Conservation (phyloP, 495 filamentous ascomycete species). For the Podospora anserina region DNA sequence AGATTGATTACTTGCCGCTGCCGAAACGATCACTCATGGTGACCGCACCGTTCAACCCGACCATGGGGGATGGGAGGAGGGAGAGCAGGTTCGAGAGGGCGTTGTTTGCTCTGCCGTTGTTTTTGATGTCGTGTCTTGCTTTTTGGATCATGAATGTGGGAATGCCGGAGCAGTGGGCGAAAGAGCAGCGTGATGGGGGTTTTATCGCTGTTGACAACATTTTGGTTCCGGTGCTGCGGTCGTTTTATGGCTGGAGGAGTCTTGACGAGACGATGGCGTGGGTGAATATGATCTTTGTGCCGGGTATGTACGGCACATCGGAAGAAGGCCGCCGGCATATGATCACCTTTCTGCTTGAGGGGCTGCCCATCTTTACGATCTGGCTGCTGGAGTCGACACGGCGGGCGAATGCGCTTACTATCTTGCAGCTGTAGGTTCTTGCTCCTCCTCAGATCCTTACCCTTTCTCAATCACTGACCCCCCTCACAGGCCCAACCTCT, state of each 20-base stretch:
- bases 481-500: conserved; percentile 21
- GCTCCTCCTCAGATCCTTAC: too few species aligned
- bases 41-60: conserved; percentile 22
- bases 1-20: conserved; percentile 22
- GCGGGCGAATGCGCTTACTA: conserved; percentile 6
- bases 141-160: conserved; percentile 6
- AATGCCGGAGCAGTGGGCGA: neutral
- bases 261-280: conserved; percentile 10
- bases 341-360: conserved; percentile 25
- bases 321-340: conserved; percentile 14
- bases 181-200: conserved; percentile 3
- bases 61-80: conserved; percentile 15
- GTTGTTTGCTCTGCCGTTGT: conserved; percentile 14
- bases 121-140: conserved; percentile 7
- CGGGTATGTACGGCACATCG: conserved; percentile 20
- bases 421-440: conserved; percentile 19
- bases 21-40: conserved; percentile 17
- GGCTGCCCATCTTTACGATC: conserved; percentile 17
- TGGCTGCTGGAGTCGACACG: conserved; percentile 26
- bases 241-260: conserved; percentile 1
- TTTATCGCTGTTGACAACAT: neutral
- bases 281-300: conserved; percentile 27
- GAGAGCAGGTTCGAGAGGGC: conserved; percentile 23
- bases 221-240: conserved; percentile 3
- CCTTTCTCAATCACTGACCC: neutral